A percentile compares a stretch with the other conserved stretches of the same genome.
These are phyloP conservation scores for Abrus precatorius DNA, from an alignment of 306 rosid species.

Conservation along the genomic window DNA sequence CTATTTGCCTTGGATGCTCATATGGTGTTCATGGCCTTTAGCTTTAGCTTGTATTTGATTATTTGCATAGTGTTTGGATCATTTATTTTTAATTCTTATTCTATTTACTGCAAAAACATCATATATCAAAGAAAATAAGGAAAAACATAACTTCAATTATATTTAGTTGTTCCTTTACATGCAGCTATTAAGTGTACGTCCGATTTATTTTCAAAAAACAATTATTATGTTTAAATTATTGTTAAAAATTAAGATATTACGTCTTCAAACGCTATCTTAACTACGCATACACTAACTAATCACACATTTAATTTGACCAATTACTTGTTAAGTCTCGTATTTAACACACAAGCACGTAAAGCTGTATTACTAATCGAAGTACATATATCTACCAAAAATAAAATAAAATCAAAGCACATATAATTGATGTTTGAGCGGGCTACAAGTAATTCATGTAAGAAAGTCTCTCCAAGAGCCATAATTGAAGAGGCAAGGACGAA, in stretches of 20 bases:
- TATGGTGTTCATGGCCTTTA: slow-evolving; percentile 43
- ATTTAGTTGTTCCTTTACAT: no score
- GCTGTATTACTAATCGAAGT: no score
- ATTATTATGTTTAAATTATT: no score
- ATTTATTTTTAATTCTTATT: neutral
- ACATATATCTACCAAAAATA: no score
- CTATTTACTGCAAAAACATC: no score
- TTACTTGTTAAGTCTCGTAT: neutral
- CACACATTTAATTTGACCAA: neutral
- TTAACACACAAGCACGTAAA: neutral
- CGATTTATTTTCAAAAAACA: no score
- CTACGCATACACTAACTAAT: neutral
- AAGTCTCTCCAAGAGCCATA: neutral
- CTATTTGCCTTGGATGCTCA: slow-evolving; percentile 70
- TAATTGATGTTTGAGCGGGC: neutral
- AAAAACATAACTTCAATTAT: no score
- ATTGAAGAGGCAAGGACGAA: neutral
- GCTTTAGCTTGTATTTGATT: neutral
- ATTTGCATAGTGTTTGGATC: neutral
- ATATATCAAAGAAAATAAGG: no score
- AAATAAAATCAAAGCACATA: neutral
- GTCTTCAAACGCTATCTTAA: neutral
- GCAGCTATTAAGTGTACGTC: no score
- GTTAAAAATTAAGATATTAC: neutral
- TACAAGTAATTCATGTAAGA: neutral